A percentile compares a stretch with the other conserved stretches of the same genome.
These are phyloP conservation scores for Cryptococcus sp. DNA, from an alignment of 1,284 basidiomycete genomes.

Conservation along the genomic window DNA sequence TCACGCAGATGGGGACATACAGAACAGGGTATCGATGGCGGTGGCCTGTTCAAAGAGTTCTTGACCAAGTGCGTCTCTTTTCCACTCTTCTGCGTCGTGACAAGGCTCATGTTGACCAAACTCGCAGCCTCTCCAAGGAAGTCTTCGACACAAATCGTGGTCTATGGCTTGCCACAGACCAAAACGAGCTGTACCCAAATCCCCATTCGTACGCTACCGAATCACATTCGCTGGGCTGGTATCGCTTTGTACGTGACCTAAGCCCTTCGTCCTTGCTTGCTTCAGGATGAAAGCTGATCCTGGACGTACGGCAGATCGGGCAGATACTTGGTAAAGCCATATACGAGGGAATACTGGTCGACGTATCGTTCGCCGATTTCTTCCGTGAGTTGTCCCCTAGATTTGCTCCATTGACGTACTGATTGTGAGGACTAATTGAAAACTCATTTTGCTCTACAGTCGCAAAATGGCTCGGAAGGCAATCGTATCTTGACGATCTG, in stretches of 20 bases:
- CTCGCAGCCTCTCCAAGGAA: slow-evolving; percentile 74
- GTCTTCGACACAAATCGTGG: slow-evolving; percentile 94
- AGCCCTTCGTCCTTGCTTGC: background rate
- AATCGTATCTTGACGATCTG: slow-evolving; percentile 87
- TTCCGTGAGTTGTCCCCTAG: slow-evolving; percentile 59
- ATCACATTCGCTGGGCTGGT: slow-evolving; percentile 89
- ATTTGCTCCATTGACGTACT: background rate
- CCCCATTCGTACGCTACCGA: slow-evolving; percentile 86
- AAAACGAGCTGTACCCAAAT: slow-evolving; percentile 93
- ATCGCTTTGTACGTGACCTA: slow-evolving; percentile 63
- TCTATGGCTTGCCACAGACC: slow-evolving; percentile 84
- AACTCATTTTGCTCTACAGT: slow-evolving; percentile 52
- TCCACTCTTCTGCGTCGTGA: too few relatives aligned
- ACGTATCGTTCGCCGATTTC: slow-evolving; percentile 93
- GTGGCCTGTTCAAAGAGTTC: slow-evolving; percentile 98
- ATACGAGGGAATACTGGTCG: slow-evolving; percentile 95
- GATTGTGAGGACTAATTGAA: background rate
- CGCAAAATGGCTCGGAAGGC: slow-evolving; percentile 73
- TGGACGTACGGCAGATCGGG: slow-evolving; percentile 60
- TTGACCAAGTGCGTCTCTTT: slow-evolving; percentile 63
- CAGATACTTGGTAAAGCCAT: slow-evolving; percentile 92
- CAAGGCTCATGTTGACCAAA: too few relatives aligned
- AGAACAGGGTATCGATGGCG: slow-evolving; percentile 67
- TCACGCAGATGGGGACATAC: slow-evolving; percentile 32
- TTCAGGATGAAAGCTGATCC: background rate